phyloP scores from a whole-genome alignment of 1,284 basidiomycete genomes.

The Microbotryum silenes-acaulis region DNA sequence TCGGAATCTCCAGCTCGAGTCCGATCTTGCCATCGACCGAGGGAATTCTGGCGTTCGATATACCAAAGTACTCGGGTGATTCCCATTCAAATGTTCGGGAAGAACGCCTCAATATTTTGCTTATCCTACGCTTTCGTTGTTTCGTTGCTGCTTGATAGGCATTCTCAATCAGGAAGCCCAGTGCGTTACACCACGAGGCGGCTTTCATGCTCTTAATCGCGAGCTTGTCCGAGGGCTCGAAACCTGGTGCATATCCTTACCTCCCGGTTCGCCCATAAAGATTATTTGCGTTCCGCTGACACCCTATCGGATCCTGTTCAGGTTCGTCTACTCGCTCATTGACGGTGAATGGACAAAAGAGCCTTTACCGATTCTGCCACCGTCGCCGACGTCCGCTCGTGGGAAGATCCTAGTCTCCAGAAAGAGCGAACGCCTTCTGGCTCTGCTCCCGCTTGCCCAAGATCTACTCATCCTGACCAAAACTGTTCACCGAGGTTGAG shows the following conservation, averaged over 20 bases:
- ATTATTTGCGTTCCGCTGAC: too few species aligned
- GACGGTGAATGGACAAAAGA: not conserved
- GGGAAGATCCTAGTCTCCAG: not conserved
- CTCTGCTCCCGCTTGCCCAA: not conserved
- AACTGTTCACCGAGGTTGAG: not conserved
- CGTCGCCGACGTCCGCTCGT: not conserved
- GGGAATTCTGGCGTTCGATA: slow-evolving; percentile 45
- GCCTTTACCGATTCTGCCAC: not conserved
- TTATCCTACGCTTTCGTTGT: too few species aligned
- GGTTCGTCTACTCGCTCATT: not conserved
- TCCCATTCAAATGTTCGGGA: not conserved
- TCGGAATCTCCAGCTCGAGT: slow-evolving; percentile 39
- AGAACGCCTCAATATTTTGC: too few species aligned
- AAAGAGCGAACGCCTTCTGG: not conserved
- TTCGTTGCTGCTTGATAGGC: slow-evolving; percentile 27
- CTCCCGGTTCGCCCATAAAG: too few species aligned
- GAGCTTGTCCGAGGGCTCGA: slow-evolving; percentile 31
- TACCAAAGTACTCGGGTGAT: slow-evolving; percentile 42
- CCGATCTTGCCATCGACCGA: slow-evolving; percentile 43
- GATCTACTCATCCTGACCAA: not conserved
- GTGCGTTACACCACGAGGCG: slow-evolving; percentile 40
- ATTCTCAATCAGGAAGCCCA: slow-evolving; percentile 48
- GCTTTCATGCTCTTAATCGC: slow-evolving; percentile 45
- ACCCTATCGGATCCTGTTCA: not conserved
- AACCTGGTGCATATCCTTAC: not conserved